These are phyloP conservation scores for Breynia disticha DNA, from an alignment of 441 rosid genomes.

Conservation along the genomic window DNA sequence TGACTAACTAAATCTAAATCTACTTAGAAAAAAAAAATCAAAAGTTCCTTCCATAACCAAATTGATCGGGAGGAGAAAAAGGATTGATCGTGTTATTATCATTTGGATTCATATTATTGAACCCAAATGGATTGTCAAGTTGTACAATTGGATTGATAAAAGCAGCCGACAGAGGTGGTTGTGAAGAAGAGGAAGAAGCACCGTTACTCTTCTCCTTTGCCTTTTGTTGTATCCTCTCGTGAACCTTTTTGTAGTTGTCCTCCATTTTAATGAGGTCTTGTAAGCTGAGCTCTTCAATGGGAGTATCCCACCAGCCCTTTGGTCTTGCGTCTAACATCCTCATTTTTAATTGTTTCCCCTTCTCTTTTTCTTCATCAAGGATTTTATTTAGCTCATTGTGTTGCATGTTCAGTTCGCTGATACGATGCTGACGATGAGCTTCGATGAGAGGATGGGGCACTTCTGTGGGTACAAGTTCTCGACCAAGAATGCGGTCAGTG, in stretches of 20 bases:
- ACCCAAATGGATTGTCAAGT: background rate
- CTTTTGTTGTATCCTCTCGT: slow-evolving; percentile 1
- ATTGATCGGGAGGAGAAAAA: background rate
- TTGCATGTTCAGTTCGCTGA: slow-evolving; percentile 6
- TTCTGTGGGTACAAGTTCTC: background rate
- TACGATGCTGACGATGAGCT: slow-evolving; percentile 15
- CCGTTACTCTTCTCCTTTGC: background rate
- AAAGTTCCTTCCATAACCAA: background rate
- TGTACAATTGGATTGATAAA: background rate
- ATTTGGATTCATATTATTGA: background rate
- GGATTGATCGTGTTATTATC: background rate
- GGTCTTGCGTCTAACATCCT: background rate
- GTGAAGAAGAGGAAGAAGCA: background rate
- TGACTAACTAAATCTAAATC: no score
- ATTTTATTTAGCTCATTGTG: slow-evolving; percentile 5
- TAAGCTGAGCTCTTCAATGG: slow-evolving; percentile 13
- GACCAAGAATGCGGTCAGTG: slow-evolving; percentile 6
- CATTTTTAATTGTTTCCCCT: slow-evolving; percentile 3
- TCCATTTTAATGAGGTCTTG: background rate
- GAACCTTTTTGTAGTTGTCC: background rate
- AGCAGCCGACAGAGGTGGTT: background rate
- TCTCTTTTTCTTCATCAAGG: slow-evolving; percentile 12
- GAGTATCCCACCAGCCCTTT: slow-evolving; percentile 25
- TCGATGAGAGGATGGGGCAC: slow-evolving; percentile 13
- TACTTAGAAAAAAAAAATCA: no score